Base-by-base conservation (phyloP, 305 asterid species). In the Fraxinus greggii region DNA sequence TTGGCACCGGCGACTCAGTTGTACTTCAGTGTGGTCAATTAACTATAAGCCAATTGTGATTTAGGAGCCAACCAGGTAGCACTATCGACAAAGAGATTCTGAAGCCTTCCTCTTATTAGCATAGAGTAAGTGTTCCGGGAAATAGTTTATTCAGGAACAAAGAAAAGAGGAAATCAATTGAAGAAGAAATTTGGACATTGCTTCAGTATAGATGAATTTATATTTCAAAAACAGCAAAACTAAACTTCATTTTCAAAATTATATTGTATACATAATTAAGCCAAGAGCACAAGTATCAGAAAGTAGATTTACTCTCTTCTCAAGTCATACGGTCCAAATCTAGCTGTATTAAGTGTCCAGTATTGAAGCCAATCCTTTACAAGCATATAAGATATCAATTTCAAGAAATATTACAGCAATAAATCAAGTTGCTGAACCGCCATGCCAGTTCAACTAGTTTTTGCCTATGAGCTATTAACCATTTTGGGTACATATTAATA, bases 221-320 rank as follows among this genome's bases (percentile, higher is more conserved):
- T 72, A 72, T 72, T 32, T 28, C 35, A 69, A 32, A 72, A 72
- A 17, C 4, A 28, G 26, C 10, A 32, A 72, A 72, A 33, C 13
- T 21, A 72, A 32, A 72, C 45, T 72, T 72, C 76, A n/a, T 72
- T 72, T 72, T 32, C 26, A 72, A 72, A 72, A 72, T 10, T 72
- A 32, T 5, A 72, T 26, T 17, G 26, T 0, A 72, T 69, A 32
- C 28, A 13, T 72, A 72, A 72, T 32, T 32, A 72, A 31, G 45
- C 76, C 45, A 33, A 32, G 13, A 72, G 76, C 28, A 72, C 26
- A 15, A 72, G 76, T 31, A 17, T 72, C 76, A 31, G 76, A 31
- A 17, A 32, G 76, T 72, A 72, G 1, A 15, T 32, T 72, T 31
- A 72, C 42, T 72, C 45, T 72, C 45, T 70, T 29, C 75, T 31